Base-by-base conservation (phyloP, 2,329 filamentous ascomycete species). In the Fusarium abutilonis region DNA sequence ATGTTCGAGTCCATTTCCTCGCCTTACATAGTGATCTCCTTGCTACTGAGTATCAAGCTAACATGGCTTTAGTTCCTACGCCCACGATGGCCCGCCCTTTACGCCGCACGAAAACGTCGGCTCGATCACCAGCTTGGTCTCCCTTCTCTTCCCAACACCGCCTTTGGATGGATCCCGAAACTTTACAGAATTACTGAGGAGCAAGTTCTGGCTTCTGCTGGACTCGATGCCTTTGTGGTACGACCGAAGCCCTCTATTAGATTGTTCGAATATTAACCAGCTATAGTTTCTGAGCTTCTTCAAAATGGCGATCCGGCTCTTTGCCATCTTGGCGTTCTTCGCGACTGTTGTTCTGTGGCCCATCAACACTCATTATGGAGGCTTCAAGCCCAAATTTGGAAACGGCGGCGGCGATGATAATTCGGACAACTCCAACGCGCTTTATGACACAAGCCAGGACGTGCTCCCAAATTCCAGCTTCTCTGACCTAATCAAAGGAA, bases 181-280 rank as follows among this genome's bases (percentile, higher is more conserved):
- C 79, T 99, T 36, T 95, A 93, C 79, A 86, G 79, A 66, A 91
- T 99, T 60, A 92, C 88, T 2, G 93, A 98, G 66, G 89, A 96
- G 72, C 90, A 98, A 76, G 87, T 99, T 4, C 82, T 99, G 49
- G 88, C 90, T 14, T 94, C 93, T 17, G 94, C 94, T 15, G 95
- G 95, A 0, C 84, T 99, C 45, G 95, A 99, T 79, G 95, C 95
- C 46, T 99, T 92, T 78, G 95, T 97, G 65, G 89, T 91, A 78
- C 68, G 84, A 80, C 19, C 13, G 4, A 34, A 36, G 39, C 7
- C 3, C 19, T 21, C 3, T 13, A 21, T 11, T 6, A 6, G 13
- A n/a, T 4, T 11, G 29, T 8, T 7, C 9, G 8, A 2, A 35
- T 47, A 49, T 58, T 73, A 50, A 75, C 52, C 3, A 9, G n/a